These are phyloP conservation scores for Ogataea allantospora DNA, from an alignment of 805 yeast species.

Conservation along the genomic window DNA sequence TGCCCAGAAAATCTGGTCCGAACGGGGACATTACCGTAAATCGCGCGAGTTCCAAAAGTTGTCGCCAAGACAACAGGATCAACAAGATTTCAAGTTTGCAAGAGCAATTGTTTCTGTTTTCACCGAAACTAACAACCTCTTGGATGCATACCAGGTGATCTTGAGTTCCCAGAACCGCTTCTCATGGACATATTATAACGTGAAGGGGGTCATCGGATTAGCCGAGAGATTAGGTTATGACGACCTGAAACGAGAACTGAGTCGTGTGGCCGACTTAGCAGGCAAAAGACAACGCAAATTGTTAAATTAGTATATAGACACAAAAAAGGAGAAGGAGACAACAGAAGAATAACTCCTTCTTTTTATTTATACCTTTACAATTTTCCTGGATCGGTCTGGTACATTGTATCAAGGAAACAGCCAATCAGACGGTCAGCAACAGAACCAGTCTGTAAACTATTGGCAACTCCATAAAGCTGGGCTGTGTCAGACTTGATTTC, in stretches of 20 bases:
- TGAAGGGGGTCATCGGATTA: constrained; percentile 40
- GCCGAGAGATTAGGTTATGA: constrained; percentile 46
- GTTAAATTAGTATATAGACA: constrained; percentile 6
- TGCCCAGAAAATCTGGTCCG: constrained; percentile 71
- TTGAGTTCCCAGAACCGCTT: constrained; percentile 66
- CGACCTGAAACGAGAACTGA: constrained; percentile 30
- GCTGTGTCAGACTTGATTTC: constrained; percentile 60
- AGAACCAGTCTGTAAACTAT: constrained; percentile 79
- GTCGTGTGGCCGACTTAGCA: constrained; percentile 23
- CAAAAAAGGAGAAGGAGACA: no score
- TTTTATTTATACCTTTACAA: background rate
- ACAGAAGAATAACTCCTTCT: no score
- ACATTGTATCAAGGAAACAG: constrained; percentile 79
- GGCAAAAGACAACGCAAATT: constrained; percentile 14
- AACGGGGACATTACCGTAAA: constrained; percentile 72
- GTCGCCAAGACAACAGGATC: constrained; percentile 37
- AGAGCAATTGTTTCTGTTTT: constrained; percentile 62
- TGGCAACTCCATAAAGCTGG: constrained; percentile 93
- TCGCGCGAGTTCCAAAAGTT: constrained; percentile 46
- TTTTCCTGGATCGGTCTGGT: constrained; percentile 42
- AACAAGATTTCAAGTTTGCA: constrained; percentile 68
- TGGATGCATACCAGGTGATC: constrained; percentile 71
- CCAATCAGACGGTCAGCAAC: constrained; percentile 78
- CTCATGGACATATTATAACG: constrained; percentile 58
- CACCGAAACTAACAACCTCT: constrained; percentile 50